Evolutionary conservation across 2,329 filamentous ascomycete genomes (phyloP), one percentile per base, ranked within the genome.

Genomic region (Teratosphaeria destructans): DNA sequence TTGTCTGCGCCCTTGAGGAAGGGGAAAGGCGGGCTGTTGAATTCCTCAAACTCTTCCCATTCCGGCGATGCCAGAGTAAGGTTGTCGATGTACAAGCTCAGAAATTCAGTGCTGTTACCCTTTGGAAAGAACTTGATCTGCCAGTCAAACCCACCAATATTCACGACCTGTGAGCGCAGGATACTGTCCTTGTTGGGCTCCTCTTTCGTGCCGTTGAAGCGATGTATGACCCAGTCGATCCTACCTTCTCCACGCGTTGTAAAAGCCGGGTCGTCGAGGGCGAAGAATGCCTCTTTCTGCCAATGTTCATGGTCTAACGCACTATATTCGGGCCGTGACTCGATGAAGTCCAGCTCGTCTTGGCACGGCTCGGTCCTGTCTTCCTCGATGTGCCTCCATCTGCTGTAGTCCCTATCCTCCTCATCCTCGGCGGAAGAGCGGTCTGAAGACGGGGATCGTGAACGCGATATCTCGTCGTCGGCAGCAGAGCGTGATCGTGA

Each of bases 91-190:
- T 85, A 86, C 27, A 85, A 76, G 63, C 82, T 85, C 57, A 85
- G 68, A 35, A 81, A 81, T 47, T 80, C 78, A 2, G 80, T 79
- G 63, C 81, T 79, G 66, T 85, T 84, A 23, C 84, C 84, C 53
- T 78, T 78, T 2, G 84, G 84, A 64, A 83, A 85, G 67, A 85
- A 82, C 69, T 86, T 86, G 74, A 86, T 82, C 59, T 80, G 82
- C 83, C 83, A 86, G 68, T 85, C 83, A 62, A 82, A 79, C 23
- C 81, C 83, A 23, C 82, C 84, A 59, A 86, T 75, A 29, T 72
- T 78, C 11, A 82, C 79, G 5, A 77, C 68, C 0, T 78, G 81
- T 5, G 84, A 86, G 34, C 79, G 79, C 78, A 85, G 83, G 63
- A 85, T 74, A 49, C 79, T 76, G 43, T 80, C 78, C 52, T 78